Percentiles rank a stretch among this genome's conserved stretches.
Conservation (phyloP, 192 early-diverging fungal species). For the Podochytrium sp. region DNA sequence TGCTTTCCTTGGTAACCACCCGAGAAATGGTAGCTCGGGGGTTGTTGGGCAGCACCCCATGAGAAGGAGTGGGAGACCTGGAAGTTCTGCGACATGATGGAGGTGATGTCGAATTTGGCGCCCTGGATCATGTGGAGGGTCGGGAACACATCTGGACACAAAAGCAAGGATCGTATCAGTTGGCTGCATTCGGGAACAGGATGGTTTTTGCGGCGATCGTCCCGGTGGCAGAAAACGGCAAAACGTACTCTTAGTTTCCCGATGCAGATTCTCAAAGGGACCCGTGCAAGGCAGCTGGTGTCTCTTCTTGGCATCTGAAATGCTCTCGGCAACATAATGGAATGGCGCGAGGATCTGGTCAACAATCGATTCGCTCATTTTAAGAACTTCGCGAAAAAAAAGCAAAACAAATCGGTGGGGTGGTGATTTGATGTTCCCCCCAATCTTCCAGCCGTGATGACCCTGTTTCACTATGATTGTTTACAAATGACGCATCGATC, state of each 20-base stretch:
- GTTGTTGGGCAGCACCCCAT: constrained; percentile 79
- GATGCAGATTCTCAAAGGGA: constrained; percentile 78
- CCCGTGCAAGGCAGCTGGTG: constrained; percentile 77
- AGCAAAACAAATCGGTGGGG: not conserved
- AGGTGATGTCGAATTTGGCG: constrained; percentile 90
- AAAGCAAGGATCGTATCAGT: no score
- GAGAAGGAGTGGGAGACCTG: constrained; percentile 91
- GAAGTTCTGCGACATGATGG: constrained; percentile 92
- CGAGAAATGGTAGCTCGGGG: constrained; percentile 91
- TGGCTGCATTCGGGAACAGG: no score
- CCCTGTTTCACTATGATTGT: constrained; percentile 10
- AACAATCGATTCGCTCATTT: constrained; percentile 5
- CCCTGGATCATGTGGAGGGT: constrained; percentile 93
- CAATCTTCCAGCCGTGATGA: not conserved
- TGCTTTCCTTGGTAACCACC: constrained; percentile 81
- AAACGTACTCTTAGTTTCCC: constrained; percentile 77
- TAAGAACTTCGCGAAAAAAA: not conserved
- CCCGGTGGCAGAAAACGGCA: not conserved
- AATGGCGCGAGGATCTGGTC: constrained; percentile 19
- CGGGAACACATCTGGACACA: constrained; percentile 71
- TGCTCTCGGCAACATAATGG: not conserved
- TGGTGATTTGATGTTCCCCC: not conserved
- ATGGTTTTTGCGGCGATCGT: no score
- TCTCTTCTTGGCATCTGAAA: constrained; percentile 25
- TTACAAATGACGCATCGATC: not conserved